phyloP scores from a whole-genome alignment of 495 filamentous ascomycete species.

The Monascus purpureus region DNA sequence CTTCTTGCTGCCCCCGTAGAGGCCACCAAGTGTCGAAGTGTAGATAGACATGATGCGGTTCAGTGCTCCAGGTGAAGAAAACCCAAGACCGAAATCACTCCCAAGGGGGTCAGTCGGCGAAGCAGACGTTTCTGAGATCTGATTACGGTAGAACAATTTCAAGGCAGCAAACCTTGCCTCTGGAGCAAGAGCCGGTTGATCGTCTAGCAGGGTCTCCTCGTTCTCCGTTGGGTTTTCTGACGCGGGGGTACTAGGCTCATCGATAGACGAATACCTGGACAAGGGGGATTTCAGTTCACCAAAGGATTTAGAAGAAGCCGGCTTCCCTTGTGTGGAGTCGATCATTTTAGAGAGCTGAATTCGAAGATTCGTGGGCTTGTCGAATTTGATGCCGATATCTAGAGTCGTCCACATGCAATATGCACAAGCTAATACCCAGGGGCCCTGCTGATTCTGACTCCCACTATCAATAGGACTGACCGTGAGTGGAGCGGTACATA shows the following conservation, averaged over 20 bases:
- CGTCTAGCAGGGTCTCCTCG: slow-evolving; percentile 7
- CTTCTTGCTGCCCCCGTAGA: slow-evolving; percentile 45
- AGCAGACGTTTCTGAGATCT: slow-evolving; percentile 46
- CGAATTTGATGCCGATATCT: slow-evolving; percentile 81
- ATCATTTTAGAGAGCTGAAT: slow-evolving; percentile 50
- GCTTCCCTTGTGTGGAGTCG: slow-evolving; percentile 17
- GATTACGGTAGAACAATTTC: slow-evolving; percentile 58
- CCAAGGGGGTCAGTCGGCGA: slow-evolving; percentile 36
- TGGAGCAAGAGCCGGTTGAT: slow-evolving; percentile 15
- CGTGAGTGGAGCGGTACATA: slow-evolving; percentile 68
- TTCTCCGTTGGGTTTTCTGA: background rate
- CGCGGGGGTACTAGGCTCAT: slow-evolving; percentile 9
- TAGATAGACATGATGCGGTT: slow-evolving; percentile 88
- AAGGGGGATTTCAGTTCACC: slow-evolving; percentile 26
- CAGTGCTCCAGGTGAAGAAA: slow-evolving; percentile 68
- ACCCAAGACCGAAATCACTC: slow-evolving; percentile 39
- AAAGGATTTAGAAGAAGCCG: slow-evolving; percentile 22
- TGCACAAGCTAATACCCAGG: slow-evolving; percentile 68
- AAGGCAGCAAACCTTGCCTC: slow-evolving; percentile 37
- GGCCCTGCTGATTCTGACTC: slow-evolving; percentile 34
- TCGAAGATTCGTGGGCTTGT: slow-evolving; percentile 73
- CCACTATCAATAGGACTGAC: slow-evolving; percentile 50
- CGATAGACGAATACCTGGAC: slow-evolving; percentile 23
- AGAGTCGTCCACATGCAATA: slow-evolving; percentile 87
- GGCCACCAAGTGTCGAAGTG: slow-evolving; percentile 37